These are phyloP conservation scores for Pseudogymnoascus sp. DNA, from an alignment of 2,329 filamentous ascomycete genomes.

Conservation along the genomic window DNA sequence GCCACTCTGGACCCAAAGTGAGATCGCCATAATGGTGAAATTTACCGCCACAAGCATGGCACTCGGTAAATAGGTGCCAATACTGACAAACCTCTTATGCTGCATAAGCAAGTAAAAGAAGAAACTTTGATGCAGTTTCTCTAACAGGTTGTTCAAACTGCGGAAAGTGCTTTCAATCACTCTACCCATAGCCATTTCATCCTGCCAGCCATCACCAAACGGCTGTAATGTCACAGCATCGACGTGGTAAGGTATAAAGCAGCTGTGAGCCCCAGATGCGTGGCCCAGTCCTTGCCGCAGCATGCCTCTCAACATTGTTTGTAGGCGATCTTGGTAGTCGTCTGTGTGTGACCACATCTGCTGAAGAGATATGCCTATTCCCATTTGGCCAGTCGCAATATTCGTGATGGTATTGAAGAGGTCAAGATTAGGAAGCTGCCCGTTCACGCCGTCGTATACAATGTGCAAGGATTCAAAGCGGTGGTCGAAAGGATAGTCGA, in stretches of 20 bases:
- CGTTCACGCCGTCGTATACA: slow-evolving; percentile 91
- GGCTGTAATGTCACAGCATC: slow-evolving; percentile 92
- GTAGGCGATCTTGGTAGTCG: slow-evolving; percentile 70
- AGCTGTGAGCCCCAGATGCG: slow-evolving; percentile 83
- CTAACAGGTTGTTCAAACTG: slow-evolving; percentile 90
- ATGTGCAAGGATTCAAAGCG: slow-evolving; percentile 84
- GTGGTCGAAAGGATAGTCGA: slow-evolving; percentile 82
- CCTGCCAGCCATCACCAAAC: slow-evolving; percentile 86
- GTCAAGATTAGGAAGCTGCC: slow-evolving; percentile 90
- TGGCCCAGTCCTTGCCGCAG: slow-evolving; percentile 82
- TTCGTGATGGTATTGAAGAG: slow-evolving; percentile 88
- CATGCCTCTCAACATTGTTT: slow-evolving; percentile 89
- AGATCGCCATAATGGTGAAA: slow-evolving; percentile 92
- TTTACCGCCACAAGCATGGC: slow-evolving; percentile 95
- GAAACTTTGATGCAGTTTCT: slow-evolving; percentile 97
- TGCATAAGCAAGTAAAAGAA: slow-evolving; percentile 98
- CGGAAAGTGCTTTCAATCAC: slow-evolving; percentile 85
- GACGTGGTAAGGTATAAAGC: slow-evolving; percentile 95
- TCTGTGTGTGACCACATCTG: slow-evolving; percentile 73
- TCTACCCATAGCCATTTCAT: slow-evolving; percentile 91
- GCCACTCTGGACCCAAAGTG: slow-evolving; percentile 87
- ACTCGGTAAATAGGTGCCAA: slow-evolving; percentile 91
- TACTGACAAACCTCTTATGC: slow-evolving; percentile 87
- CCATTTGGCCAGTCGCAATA: slow-evolving; percentile 87
- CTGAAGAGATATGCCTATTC: slow-evolving; percentile 74